phyloP scores from a whole-genome alignment of 1,284 basidiomycete species.

The Ganoderma meredithae region DNA sequence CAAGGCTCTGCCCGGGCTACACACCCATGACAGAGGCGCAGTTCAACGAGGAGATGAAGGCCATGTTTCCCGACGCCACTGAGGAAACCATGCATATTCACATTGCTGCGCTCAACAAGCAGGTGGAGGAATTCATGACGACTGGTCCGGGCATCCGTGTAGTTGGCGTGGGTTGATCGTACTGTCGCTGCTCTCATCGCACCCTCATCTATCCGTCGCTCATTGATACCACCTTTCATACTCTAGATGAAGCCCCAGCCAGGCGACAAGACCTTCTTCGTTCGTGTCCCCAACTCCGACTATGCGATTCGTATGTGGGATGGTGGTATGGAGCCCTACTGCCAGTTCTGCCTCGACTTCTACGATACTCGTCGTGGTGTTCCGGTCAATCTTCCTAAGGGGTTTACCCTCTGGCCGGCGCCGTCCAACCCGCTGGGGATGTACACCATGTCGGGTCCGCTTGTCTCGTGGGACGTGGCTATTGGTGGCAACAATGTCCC shows the following conservation, averaged over 20 bases:
- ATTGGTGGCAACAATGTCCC: not conserved
- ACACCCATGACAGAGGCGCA: slow-evolving; percentile 3
- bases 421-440: slow-evolving; percentile 7
- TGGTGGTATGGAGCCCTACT: slow-evolving; percentile 11
- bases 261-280: slow-evolving; percentile 5
- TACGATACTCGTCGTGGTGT: not conserved
- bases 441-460: not conserved
- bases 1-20: not conserved
- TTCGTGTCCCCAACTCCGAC: slow-evolving; percentile 2
- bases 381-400: slow-evolving; percentile 7
- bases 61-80: not conserved
- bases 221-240: not conserved
- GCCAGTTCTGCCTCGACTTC: slow-evolving; percentile 13
- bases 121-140: not conserved
- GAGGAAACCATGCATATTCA: slow-evolving; percentile 5
- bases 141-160: slow-evolving; percentile 1
- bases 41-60: not conserved
- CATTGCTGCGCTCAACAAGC: not conserved
- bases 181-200: too few relatives aligned
- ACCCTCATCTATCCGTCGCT: not conserved
- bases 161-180: slow-evolving; percentile 2
- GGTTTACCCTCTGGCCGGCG: not conserved
- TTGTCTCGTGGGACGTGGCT: slow-evolving; percentile 3
- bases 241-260: slow-evolving; percentile 7
- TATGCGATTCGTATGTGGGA: slow-evolving; percentile 10